Base-by-base conservation (phyloP, 805 yeast species). In the Saccharomycopsis javanensis region DNA sequence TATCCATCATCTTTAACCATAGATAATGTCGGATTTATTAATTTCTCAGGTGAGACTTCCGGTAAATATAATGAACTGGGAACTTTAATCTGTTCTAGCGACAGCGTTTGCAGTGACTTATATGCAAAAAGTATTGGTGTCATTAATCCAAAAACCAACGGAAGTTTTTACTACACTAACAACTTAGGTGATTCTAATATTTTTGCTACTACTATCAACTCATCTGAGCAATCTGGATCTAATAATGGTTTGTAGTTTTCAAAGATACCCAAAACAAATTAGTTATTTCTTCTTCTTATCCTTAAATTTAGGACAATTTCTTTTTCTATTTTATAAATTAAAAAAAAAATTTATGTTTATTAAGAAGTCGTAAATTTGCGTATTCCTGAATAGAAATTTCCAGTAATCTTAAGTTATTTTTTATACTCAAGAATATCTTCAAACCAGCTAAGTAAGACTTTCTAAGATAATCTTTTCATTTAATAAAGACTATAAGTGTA, bases 171-270 rank as follows among this genome's bases (percentile, higher is more conserved):
- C 45, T 18, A 53, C 7, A 53, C 54, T 23, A 35, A 23, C 31
- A 57, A 57, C 35, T 34, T 53, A 6, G 59, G 59, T 15, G 56
- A 54, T 15, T 57, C 57, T 16, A 16, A 25, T 31, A n/a, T 55
- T 2, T 16, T 20, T 15, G 42, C 50, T n/a, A 50, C 27, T 20
- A 33, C 53, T 48, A 18, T 16, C 18, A 45, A 53, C 23, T 54
- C 57, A 4, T 28, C 54, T 50, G 33, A 27, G 8, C 54, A 48
- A 50, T 3, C 28, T 53, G 57, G 59, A 6, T 13, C 30, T n/a
- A 53, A 57, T 45, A 54, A 57, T 38, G 57, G 54, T 15, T 53
- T 51, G 46, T 51, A 33, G 25, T 51, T 11, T n/a, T n/a, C 11
- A 35, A 35, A 6, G 10, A 11, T 33, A 4, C n/a, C 35, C 3